Evolutionary conservation across 495 filamentous ascomycete species (phyloP), one percentile per base, ranked within the genome.

Genomic region (Penicillium maclennaniae): DNA sequence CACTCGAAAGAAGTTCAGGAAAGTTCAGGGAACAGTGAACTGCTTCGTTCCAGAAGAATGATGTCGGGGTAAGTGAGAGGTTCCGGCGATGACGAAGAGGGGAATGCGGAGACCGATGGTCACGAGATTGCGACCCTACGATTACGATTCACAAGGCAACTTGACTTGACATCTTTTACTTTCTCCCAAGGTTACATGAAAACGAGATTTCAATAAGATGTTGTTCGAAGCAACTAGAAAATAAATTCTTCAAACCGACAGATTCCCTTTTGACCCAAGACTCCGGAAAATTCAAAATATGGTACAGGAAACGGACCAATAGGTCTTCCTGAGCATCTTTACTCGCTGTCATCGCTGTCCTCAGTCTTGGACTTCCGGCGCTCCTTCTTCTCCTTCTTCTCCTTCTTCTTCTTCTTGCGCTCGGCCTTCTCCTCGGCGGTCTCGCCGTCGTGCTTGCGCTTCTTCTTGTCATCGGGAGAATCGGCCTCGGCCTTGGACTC

Each of bases 391-490:
- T 89, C 71, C 70, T 83, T 82, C 68, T 83, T 83, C 63, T 86
- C 82, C 69, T 83, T 89, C 79, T 89, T 88, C 72, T 83, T 79
- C 55, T 79, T 78, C 77, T 89, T 91, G 59, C 84, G 80, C 70
- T 89, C 87, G 7, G 83, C 85, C 58, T 83, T 81, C 69, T 88
- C 85, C 60, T 88, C 87, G 21, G 86, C 69, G 4, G 89, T 89
- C 73, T 93, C 87, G 39, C 83, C 87, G 4, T 91, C 87, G 61
- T 90, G 80, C 79, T 91, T 91, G 58, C 87, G 83, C 77, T 91
- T 91, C 79, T 91, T 91, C 51, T 77, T 71, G 15, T 78, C 66
- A 19, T 69, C 73, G 5, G 78, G 69, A 26, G 63, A 61, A 58
- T 75, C 54, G 50, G 63, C 52, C 66, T 74, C 76, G 45, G 50